Evolutionary conservation across 2,329 filamentous ascomycete genomes (phyloP).

Genomic region (Diaporthe vaccinii): DNA sequence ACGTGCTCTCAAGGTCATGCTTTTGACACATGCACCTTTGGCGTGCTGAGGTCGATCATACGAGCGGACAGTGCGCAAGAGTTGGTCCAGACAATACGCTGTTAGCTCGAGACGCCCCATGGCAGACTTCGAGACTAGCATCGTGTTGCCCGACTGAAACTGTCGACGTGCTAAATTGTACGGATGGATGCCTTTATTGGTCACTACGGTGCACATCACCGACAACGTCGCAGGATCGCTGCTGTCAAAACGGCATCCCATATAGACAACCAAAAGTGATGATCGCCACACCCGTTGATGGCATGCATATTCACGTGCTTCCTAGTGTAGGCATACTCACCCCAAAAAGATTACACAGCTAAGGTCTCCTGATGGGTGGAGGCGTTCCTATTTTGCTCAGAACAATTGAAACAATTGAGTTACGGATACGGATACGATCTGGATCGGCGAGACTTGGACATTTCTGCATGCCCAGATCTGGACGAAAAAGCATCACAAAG

Average conservation of each 20-base stretch:
- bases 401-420: conserved; percentile 5
- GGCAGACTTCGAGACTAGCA: not conserved
- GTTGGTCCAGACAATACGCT: not conserved
- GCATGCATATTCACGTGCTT: not conserved
- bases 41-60: not conserved
- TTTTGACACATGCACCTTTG: not conserved
- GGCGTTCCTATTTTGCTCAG: not conserved
- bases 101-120: not conserved
- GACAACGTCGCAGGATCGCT: not conserved
- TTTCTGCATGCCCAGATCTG: not conserved
- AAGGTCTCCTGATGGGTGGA: not conserved
- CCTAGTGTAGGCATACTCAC: not conserved
- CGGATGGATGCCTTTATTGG: not conserved
- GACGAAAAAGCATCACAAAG: not conserved
- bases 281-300: not conserved
- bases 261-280: not conserved
- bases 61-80: not conserved
- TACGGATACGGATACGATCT: not conserved
- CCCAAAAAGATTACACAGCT: not conserved
- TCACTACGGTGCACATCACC: no score
- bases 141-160: not conserved
- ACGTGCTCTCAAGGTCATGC: not conserved
- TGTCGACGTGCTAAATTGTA: not conserved
- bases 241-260: not conserved
- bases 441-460: not conserved